Evolutionary conservation across 1,284 basidiomycete species (phyloP).

Genomic region (Ganoderma resinaceum): DNA sequence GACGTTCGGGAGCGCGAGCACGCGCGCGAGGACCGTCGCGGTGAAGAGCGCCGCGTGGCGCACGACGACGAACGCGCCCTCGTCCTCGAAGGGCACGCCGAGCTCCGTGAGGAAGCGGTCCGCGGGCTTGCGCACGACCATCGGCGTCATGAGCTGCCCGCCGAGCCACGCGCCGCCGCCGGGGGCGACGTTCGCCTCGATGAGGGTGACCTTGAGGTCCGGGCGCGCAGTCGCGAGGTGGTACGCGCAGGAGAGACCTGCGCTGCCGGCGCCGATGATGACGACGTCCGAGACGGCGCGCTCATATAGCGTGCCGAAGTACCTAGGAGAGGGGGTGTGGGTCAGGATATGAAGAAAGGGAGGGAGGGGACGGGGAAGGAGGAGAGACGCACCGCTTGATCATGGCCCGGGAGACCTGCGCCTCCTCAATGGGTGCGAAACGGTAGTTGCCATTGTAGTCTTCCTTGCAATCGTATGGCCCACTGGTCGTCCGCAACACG

Average conservation of each 20-base stretch:
- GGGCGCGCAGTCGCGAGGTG: constrained; percentile 73
- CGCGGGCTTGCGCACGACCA: constrained; percentile 88
- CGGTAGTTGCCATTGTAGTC: constrained; percentile 68
- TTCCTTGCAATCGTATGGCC: constrained; percentile 48
- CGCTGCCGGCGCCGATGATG: constrained; percentile 83
- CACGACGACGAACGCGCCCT: constrained; percentile 82
- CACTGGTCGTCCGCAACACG: constrained; percentile 18
- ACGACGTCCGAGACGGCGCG: constrained; percentile 80
- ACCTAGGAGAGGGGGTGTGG: constrained; percentile 46
- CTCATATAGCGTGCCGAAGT: constrained; percentile 79
- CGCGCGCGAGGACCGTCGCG: constrained; percentile 77
- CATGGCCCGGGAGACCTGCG: constrained; percentile 82
- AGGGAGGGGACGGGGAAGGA: not conserved
- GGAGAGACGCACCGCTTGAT: constrained; percentile 63
- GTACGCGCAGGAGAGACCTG: constrained; percentile 83
- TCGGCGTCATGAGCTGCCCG: constrained; percentile 85
- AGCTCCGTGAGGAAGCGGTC: constrained; percentile 78
- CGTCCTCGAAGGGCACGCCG: constrained; percentile 83
- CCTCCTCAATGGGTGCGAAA: constrained; percentile 79
- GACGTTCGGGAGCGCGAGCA: constrained; percentile 80
- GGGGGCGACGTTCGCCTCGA: constrained; percentile 87
- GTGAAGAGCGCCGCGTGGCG: constrained; percentile 87
- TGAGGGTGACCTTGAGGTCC: constrained; percentile 81
- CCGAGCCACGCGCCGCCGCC: constrained; percentile 84
- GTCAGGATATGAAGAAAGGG: not conserved